phyloP scores from a whole-genome alignment of 169 alveolate genomes.

The Plasmodium coatneyi region DNA sequence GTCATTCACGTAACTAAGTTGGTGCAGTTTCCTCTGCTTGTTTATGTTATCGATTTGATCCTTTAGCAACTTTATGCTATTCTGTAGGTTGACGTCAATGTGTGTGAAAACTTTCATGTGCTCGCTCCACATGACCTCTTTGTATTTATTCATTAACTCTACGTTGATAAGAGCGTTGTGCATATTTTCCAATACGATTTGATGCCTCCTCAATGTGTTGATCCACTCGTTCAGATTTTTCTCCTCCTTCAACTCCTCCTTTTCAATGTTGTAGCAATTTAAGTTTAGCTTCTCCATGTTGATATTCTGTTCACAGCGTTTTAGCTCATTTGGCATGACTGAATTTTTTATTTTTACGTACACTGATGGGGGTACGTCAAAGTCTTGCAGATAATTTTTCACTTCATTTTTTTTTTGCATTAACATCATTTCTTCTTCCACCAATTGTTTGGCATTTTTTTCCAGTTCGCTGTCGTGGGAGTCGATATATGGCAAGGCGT shows the following conservation, averaged over 20 bases:
- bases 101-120: conserved; percentile 41
- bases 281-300: conserved; percentile 25
- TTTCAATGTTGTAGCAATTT: conserved; percentile 20
- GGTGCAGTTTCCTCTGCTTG: conserved; percentile 53
- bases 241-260: neutral
- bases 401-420: conserved; percentile 33
- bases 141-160: conserved; percentile 53
- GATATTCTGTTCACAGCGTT: conserved; percentile 16
- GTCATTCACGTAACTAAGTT: conserved; percentile 33
- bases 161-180: conserved; percentile 57
- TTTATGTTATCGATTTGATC: conserved; percentile 52
- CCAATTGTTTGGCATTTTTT: conserved; percentile 35
- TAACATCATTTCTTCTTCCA: conserved; percentile 64
- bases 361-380: neutral
- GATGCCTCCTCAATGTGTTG: conserved; percentile 20
- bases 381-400: conserved; percentile 28
- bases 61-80: conserved; percentile 25
- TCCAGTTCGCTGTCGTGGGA: conserved; percentile 49
- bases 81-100: conserved; percentile 35
- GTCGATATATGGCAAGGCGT: conserved; percentile 55
- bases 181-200: conserved; percentile 41
- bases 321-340: conserved; percentile 37
- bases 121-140: conserved; percentile 59
- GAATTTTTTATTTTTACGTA: conserved; percentile 14
- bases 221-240: conserved; percentile 4